Base-by-base conservation (phyloP, 2,329 filamentous ascomycete genomes). In the Scedosporium minutisporum region DNA sequence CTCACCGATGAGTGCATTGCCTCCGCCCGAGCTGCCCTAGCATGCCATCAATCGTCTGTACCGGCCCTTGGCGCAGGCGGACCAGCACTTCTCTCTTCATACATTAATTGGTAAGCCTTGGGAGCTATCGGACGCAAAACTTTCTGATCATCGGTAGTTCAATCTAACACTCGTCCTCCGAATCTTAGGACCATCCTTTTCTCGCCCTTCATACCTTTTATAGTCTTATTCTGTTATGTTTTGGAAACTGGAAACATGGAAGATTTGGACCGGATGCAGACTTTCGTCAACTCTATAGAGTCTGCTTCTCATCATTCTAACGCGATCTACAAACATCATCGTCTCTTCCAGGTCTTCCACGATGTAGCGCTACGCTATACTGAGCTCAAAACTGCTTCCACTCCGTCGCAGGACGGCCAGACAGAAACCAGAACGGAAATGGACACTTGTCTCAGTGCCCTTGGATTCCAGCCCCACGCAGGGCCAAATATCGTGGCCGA, bases 401-500 rank as follows among this genome's bases (percentile, higher is more conserved):
- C 42, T 10, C 71, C 6, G 72, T 78, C 33, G 77, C 38, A 42
- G 38, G 38, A 42, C 38, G 38, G 38, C 38, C 38, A 42, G 38
- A 42, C 38, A 6, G 38, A 42, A 42, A 14, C 14, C 38, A 42
- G 38, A 42, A 42, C 38, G 38, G 38, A 42, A 14, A 42, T 42
- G 38, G 38, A 42, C 38, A 14, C 38, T 14, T 42, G 14, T 42
- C 38, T 42, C 38, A 6, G 14, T 42, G 38, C 38, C 38, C 38
- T 42, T 14, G 38, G 38, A 42, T 42, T 42, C 38, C 14, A 42
- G 6, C 38, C 38, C 14, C 38, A 42, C 38, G 38, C 38, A 14
- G 38, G 38, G 38, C 14, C 38, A 42, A 42, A 42, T 42, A 14
- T 42, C 14, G 14, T 14, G 14, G 38, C 38, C 6, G 38, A 42